Percentiles rank a stretch among this genome's conserved stretches.
Conservation (phyloP, 2,329 filamentous ascomycete species). For the Colletotrichum ledebouriae region DNA sequence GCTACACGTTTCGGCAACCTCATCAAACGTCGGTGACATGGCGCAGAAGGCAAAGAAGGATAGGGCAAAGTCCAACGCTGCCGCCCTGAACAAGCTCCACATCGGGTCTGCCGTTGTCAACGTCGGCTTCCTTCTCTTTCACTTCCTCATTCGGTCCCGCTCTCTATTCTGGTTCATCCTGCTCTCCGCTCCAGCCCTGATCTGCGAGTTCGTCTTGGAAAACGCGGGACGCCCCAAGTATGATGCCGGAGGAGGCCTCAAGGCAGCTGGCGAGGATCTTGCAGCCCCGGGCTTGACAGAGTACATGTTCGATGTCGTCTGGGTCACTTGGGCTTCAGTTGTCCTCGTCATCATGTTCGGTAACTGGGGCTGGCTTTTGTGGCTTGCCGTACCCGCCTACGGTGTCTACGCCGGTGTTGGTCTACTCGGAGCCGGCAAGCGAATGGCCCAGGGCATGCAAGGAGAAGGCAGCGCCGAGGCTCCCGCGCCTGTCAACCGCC, state of each 20-base stretch:
- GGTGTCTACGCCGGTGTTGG: conserved; percentile 67
- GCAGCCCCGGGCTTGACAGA: conserved; percentile 90
- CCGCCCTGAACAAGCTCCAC: conserved; percentile 85
- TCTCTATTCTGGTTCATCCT: conserved; percentile 77
- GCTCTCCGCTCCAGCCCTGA: conserved; percentile 79
- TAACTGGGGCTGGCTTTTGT: conserved; percentile 77
- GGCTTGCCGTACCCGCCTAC: conserved; percentile 68
- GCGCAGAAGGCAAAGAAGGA: conserved; percentile 75
- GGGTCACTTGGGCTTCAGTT: conserved; percentile 89
- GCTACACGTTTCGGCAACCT: neutral
- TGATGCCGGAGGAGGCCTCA: conserved; percentile 75
- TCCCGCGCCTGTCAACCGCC: conserved; percentile 62
- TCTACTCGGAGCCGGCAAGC: conserved; percentile 66
- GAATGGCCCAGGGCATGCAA: conserved; percentile 63
- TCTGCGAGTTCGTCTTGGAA: conserved; percentile 90
- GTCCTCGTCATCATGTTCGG: conserved; percentile 82
- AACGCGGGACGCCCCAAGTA: conserved; percentile 83
- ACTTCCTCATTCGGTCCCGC: conserved; percentile 75
- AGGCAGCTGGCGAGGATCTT: conserved; percentile 87
- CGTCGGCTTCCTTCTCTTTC: conserved; percentile 78
- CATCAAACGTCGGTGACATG: conserved; percentile 54
- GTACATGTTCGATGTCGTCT: conserved; percentile 97
- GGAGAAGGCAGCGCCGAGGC: conserved; percentile 49
- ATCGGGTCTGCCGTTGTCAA: conserved; percentile 81
- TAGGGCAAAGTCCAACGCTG: conserved; percentile 81